These are phyloP conservation scores for Prunus padus DNA, from an alignment of 306 rosid genomes.

Conservation along the genomic window DNA sequence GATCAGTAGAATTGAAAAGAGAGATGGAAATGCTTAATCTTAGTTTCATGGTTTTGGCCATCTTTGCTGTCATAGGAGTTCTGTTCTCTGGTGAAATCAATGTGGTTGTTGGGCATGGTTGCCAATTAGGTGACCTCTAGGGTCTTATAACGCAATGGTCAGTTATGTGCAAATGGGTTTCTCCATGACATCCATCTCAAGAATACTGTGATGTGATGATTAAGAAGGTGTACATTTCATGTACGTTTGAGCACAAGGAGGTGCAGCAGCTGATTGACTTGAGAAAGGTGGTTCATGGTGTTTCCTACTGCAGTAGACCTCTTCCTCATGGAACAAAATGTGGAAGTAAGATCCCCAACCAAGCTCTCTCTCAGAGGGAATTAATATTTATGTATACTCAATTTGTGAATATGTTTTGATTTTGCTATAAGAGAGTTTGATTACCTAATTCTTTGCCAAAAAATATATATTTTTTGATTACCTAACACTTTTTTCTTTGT, in stretches of 20 bases:
- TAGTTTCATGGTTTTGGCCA: slow-evolving; percentile 10
- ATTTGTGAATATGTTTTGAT: too few species aligned
- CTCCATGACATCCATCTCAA: slow-evolving; percentile 7
- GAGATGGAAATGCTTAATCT: slow-evolving; percentile 16
- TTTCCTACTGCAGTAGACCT: slow-evolving; percentile 13
- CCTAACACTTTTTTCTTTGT: too few species aligned
- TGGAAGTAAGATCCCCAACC: slow-evolving; percentile 9
- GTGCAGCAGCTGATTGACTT: slow-evolving; percentile 22
- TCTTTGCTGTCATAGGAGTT: neutral
- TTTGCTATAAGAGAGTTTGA: too few species aligned
- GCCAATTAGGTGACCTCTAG: slow-evolving; percentile 22
- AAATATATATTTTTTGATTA: too few species aligned
- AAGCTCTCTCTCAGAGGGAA: too few species aligned
- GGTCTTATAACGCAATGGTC: slow-evolving; percentile 20
- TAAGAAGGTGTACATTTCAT: slow-evolving; percentile 10
- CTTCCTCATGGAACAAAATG: slow-evolving; percentile 19
- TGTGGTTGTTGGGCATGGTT: slow-evolving; percentile 17
- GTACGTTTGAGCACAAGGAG: slow-evolving; percentile 18
- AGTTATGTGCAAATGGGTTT: slow-evolving; percentile 7
- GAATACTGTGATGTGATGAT: slow-evolving; percentile 21
- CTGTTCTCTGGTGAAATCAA: neutral
- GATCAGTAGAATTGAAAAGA: neutral
- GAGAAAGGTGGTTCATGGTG: slow-evolving; percentile 20
- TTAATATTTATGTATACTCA: too few species aligned
- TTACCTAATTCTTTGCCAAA: too few species aligned